A percentile compares a stretch with the other conserved stretches of the same genome.
These are phyloP conservation scores for Hypoxylon fragiforme DNA, from an alignment of 495 filamentous ascomycete species.

Conservation along the genomic window DNA sequence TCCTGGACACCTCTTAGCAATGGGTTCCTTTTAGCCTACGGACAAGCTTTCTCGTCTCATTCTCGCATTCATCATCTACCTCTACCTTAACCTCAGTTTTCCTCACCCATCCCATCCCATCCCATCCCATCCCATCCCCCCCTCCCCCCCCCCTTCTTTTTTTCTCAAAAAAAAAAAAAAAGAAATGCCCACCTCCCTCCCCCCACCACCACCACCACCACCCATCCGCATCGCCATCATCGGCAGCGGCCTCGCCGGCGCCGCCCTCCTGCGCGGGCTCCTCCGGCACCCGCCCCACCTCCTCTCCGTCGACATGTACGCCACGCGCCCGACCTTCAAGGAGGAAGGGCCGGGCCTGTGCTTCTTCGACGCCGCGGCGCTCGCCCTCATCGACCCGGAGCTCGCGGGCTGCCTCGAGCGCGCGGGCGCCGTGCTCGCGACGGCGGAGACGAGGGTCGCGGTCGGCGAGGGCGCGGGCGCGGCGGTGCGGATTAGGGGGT, in stretches of 20 bases:
- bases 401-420: slow-evolving; percentile 30
- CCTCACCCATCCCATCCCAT: too few relatives aligned
- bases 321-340: slow-evolving; percentile 36
- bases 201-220: too few relatives aligned
- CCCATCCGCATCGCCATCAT: slow-evolving; percentile 42
- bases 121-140: too few relatives aligned
- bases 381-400: slow-evolving; percentile 29
- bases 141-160: too few relatives aligned
- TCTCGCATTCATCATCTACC: too few relatives aligned
- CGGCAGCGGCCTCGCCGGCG: slow-evolving; percentile 41
- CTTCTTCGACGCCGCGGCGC: slow-evolving; percentile 24
- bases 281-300: slow-evolving; percentile 38
- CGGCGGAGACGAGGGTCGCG: slow-evolving; percentile 16
- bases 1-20: neutral
- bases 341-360: slow-evolving; percentile 35
- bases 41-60: too few relatives aligned
- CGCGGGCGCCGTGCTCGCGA: slow-evolving; percentile 29
- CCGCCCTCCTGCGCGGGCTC: slow-evolving; percentile 34
- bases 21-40: too few relatives aligned
- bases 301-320: slow-evolving; percentile 40
- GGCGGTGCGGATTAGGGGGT: slow-evolving; percentile 12
- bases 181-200: too few relatives aligned
- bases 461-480: slow-evolving; percentile 26
- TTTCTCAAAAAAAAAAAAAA: too few relatives aligned
- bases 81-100: too few relatives aligned